These are phyloP conservation scores for Ophiostoma sp. DNA, from an alignment of 2,329 filamentous ascomycete genomes.

Conservation along the genomic window DNA sequence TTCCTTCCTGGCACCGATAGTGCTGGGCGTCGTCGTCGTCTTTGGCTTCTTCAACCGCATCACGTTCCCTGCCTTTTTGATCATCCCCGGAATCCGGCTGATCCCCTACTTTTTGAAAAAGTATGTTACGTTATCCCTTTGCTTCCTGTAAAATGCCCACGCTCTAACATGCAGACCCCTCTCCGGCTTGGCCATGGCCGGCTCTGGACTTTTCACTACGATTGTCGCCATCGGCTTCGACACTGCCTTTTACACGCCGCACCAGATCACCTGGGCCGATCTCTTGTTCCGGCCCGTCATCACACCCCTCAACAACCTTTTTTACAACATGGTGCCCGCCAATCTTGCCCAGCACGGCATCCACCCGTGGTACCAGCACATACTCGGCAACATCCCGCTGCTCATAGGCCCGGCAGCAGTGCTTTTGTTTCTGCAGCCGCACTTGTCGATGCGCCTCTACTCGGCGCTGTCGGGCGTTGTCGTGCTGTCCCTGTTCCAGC, in stretches of 20 bases:
- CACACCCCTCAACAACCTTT: slow-evolving; percentile 71
- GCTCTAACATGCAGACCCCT: slow-evolving; percentile 42
- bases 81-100: slow-evolving; percentile 76
- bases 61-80: slow-evolving; percentile 88
- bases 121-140: slow-evolving; percentile 43
- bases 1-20: slow-evolving; percentile 66
- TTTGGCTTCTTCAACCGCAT: slow-evolving; percentile 94
- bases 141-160: too few relatives aligned
- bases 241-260: slow-evolving; percentile 71
- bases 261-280: slow-evolving; percentile 59
- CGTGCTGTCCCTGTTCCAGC: slow-evolving; percentile 67
- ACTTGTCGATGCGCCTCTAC: slow-evolving; percentile 57
- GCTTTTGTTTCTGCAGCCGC: slow-evolving; percentile 54
- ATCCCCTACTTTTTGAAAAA: slow-evolving; percentile 79
- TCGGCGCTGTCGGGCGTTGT: slow-evolving; percentile 69
- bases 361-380: slow-evolving; percentile 73
- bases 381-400: slow-evolving; percentile 64
- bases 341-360: slow-evolving; percentile 73
- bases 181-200: slow-evolving; percentile 57
- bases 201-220: slow-evolving; percentile 62
- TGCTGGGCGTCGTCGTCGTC: slow-evolving; percentile 75
- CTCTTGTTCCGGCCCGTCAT: slow-evolving; percentile 62
- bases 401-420: slow-evolving; percentile 65
- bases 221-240: slow-evolving; percentile 73
- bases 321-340: slow-evolving; percentile 64